Base-by-base conservation (phyloP, 192 early-diverging fungal genomes). In the Pilaira anomala region DNA sequence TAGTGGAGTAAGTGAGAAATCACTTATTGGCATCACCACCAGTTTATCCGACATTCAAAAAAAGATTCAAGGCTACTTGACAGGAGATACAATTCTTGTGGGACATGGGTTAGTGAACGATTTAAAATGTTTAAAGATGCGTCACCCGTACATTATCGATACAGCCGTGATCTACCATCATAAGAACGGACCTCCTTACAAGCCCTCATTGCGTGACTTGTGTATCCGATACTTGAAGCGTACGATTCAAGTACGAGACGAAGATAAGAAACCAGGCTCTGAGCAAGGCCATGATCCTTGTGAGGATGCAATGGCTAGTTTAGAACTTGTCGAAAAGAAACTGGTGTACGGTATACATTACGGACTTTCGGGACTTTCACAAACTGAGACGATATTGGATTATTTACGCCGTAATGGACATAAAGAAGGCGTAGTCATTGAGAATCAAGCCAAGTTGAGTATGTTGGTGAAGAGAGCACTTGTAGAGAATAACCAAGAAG, bases 21-120 rank as follows among this genome's bases (percentile, higher is more conserved):
- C 56, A 42, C 64, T 85, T 7, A 48, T 60, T 21, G 66, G 58
- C 13, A 74, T 83, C 1, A 83, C 71, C 0, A 83, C 77, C 11
- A 65, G 65, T 0, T 61, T 82, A 25, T 65, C 41, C 3, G 83
- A 85, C 41, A 76, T 80, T 3, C 83, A 85, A 60, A 62, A 71
- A 36, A 41, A 62, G 44, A 13, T 85, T 3, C 21, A 69, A 22
- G 16, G 64, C 7, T 30, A 74, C 5, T 48, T 85, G 22, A 64
- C 76, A 13, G 58, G 60, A 44, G 62, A 81, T 41, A 78, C 78
- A 3, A 73, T 85, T 50, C 46, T 85, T 4, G 59, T 80, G 2
- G 83, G 83, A 2, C 83, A 85, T 62, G 77, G 74, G 24, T 69
- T 91, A 3, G 80, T 86, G 33, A 87, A 84, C 55, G 89, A 91